Base-by-base conservation (phyloP, 345 rosid genomes). In the Brassica napus region DNA sequence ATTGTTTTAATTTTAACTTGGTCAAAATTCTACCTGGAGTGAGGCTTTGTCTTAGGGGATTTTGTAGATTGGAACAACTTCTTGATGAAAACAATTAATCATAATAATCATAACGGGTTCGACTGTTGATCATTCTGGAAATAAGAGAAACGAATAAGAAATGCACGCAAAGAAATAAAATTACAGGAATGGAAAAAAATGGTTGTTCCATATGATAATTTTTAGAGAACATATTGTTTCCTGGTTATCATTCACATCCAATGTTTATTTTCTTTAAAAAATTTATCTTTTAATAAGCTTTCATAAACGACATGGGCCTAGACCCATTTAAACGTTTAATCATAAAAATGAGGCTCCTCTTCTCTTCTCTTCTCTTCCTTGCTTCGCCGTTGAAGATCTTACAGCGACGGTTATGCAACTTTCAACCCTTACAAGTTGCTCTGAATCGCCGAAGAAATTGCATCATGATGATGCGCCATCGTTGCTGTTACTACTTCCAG, bases 291-390 rank as follows among this genome's bases (percentile, higher is more conserved):
- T 28, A 28, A 28, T 32, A 32, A 32, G 47, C 14, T 39, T 39
- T 39, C 47, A 1, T 37, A 37, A 37, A 37, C 42, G 10, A 21
- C 30, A 54, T 74, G 71, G 72, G 78, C 72, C 65, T 65, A 54
- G 35, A 42, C 72, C 72, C 78, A 75, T 14, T 62, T 62, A 4
- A 3, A 60, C 2, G 35, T 0, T 11, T 11, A 26, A 60, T 5
- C 21, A 57, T 57, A 60, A 10, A 59, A 23, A 9, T 1, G 26
- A 59, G 7, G 6, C 31, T 31, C 7, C n/a, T 55, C n/a, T n/a
- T n/a, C n/a, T 24, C 21, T 6, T 28, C 66, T 5, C 5, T 1
- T 47, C 3, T 57, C 49, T 11, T 3, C 6, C 15, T 4, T 12
- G 16, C 55, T 47, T 32, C 35, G 63, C 52, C 9, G 37, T 58